These are phyloP conservation scores for Diaporthe australafricana DNA, from an alignment of 2,329 filamentous ascomycete species.

Conservation along the genomic window DNA sequence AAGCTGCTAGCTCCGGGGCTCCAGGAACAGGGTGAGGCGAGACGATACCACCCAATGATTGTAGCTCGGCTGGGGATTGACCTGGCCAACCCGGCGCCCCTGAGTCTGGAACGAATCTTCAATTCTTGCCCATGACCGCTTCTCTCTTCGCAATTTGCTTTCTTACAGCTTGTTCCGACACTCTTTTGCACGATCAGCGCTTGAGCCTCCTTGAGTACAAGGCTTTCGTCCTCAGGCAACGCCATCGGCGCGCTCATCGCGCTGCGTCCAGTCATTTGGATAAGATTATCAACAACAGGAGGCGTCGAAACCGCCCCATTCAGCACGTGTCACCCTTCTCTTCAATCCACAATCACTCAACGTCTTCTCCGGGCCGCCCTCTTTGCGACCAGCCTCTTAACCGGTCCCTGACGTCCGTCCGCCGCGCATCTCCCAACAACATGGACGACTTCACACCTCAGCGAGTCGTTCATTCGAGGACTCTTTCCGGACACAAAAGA, in stretches of 20 bases:
- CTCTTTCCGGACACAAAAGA: slow-evolving; percentile 29
- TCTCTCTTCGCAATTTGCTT: slow-evolving; percentile 52
- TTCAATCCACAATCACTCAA: neutral
- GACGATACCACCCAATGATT: slow-evolving; percentile 25
- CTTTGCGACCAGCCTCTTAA: slow-evolving; percentile 27
- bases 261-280: slow-evolving; percentile 52
- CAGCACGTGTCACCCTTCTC: slow-evolving; percentile 38
- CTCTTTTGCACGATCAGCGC: slow-evolving; percentile 58
- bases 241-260: slow-evolving; percentile 49
- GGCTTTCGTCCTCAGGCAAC: slow-evolving; percentile 54
- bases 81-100: slow-evolving; percentile 32
- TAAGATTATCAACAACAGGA: slow-evolving; percentile 44
- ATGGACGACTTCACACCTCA: slow-evolving; percentile 42
- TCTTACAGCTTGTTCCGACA: slow-evolving; percentile 57
- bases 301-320: slow-evolving; percentile 41
- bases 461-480: slow-evolving; percentile 31
- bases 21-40: slow-evolving; percentile 31
- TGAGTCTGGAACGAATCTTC: slow-evolving; percentile 34
- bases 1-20: slow-evolving; percentile 27
- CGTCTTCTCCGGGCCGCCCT: neutral
- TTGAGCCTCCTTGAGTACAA: slow-evolving; percentile 52
- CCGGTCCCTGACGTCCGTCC: slow-evolving; percentile 38
- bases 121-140: slow-evolving; percentile 56
- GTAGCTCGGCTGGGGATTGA: slow-evolving; percentile 26
- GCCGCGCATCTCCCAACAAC: slow-evolving; percentile 40